Evolutionary conservation across 1,284 basidiomycete genomes (phyloP).

Genomic region (Amylostereum areolatum): DNA sequence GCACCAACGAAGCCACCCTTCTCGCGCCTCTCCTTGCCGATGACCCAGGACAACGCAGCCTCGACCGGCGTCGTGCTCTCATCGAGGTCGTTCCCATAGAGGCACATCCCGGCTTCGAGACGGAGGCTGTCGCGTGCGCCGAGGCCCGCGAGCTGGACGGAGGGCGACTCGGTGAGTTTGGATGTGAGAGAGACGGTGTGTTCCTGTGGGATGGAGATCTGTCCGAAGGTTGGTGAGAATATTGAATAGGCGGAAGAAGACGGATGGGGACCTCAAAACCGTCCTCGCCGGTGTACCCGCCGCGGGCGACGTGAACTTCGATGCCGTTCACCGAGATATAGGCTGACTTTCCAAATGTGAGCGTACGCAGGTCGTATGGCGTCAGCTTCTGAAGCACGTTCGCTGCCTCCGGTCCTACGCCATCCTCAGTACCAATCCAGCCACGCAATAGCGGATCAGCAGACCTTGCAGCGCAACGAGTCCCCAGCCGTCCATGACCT

Average conservation of each 20-base stretch:
- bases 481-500: slow-evolving; percentile 83
- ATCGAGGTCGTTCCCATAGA: slow-evolving; percentile 93
- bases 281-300: slow-evolving; percentile 98
- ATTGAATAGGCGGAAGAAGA: background rate
- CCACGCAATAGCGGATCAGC: background rate
- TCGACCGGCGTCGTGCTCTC: slow-evolving; percentile 86
- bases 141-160: slow-evolving; percentile 87
- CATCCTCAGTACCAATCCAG: background rate
- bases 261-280: slow-evolving; percentile 77
- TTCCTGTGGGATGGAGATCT: slow-evolving; percentile 88
- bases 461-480: slow-evolving; percentile 86
- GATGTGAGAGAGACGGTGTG: slow-evolving; percentile 71
- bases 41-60: slow-evolving; percentile 89
- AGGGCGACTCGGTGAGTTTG: slow-evolving; percentile 62
- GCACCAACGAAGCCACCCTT: slow-evolving; percentile 79
- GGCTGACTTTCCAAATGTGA: slow-evolving; percentile 80
- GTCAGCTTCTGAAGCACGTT: slow-evolving; percentile 73
- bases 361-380: slow-evolving; percentile 60
- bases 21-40: slow-evolving; percentile 82
- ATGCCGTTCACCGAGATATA: slow-evolving; percentile 75
- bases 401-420: slow-evolving; percentile 77
- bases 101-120: slow-evolving; percentile 96
- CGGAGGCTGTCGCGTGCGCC: slow-evolving; percentile 92
- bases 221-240: slow-evolving; percentile 5
- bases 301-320: slow-evolving; percentile 88